phyloP scores from a whole-genome alignment of 306 rosid species.

The Corylus avellana region DNA sequence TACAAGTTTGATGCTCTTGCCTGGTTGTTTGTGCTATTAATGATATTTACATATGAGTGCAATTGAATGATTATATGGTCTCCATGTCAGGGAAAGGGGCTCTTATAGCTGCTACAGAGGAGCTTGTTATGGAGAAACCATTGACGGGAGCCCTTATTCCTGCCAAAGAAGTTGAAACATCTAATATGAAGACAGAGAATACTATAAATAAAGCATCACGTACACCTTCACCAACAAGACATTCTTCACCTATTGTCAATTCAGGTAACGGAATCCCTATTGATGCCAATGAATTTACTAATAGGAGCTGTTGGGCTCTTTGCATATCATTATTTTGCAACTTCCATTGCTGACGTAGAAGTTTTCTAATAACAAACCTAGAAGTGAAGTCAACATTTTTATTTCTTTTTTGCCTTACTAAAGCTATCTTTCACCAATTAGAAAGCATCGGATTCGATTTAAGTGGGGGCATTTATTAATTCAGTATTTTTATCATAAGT shows the following conservation, averaged over 20 bases:
- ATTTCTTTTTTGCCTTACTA: background rate
- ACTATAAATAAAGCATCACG: background rate
- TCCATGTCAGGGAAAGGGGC: slow-evolving; percentile 26
- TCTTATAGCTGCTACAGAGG: slow-evolving; percentile 26
- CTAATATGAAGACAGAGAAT: slow-evolving; percentile 24
- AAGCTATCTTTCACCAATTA: background rate
- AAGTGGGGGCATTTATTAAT: background rate
- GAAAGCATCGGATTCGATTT: background rate
- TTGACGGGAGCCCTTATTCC: slow-evolving; percentile 9
- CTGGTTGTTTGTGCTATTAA: background rate
- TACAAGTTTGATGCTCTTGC: background rate
- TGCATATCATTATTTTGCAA: background rate
- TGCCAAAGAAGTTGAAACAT: slow-evolving; percentile 24
- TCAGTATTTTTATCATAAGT: background rate
- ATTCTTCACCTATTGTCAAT: slow-evolving; percentile 5
- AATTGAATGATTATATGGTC: slow-evolving; percentile 2
- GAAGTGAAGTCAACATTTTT: background rate
- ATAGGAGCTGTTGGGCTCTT: background rate
- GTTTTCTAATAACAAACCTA: background rate
- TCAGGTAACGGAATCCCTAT: background rate
- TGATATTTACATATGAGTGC: background rate
- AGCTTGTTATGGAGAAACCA: slow-evolving; percentile 11
- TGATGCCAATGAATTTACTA: background rate
- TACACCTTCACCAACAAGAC: slow-evolving; percentile 16
- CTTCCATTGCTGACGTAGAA: background rate